Base-by-base conservation (phyloP, 129 eudicot species). In the Pseudognaphalium luteoalbum region DNA sequence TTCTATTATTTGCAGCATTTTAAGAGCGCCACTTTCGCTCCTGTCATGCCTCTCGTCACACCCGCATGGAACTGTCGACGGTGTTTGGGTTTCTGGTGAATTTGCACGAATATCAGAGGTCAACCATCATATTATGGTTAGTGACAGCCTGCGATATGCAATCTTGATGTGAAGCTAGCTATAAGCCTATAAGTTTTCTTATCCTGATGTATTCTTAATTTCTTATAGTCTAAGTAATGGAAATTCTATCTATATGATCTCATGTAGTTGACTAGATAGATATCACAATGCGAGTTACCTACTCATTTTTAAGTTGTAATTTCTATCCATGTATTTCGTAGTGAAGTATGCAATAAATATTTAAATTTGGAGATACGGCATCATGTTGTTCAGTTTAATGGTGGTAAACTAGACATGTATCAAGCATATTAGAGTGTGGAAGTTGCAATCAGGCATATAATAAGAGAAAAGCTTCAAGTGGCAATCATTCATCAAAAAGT, bases 121-220 rank as follows among this genome's bases (percentile, higher is more conserved):
- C 58, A 87, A 89, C 72, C 91, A 86, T 66, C 95, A 61, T 61
- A 25, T 89, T 17, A 82, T 89, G 85, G 91, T 89, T 62, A 84
- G 69, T 50, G 95, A 89, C 58, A 86, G 95, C 80, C 82, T 89
- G 91, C 89, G 95, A 30, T 89, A 89, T 51, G 95, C 95, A 44
- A 86, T 89, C 74, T 78, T 89, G 76, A 86, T 89, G 91, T 89
- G 70, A 82, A 22, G 52, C n/a, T 52, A 72, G 41, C n/a, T 52
- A 72, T 41, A 64, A 25, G 78, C 35, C n/a, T 52, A 72, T 41
- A 64, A 25, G 78, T 52, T 19, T 58, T 74, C 42, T 58, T 25
- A 58, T 80, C 41, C 22, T 80, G 84, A 37, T 74, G 66, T 72
- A 29, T 63, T 66, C 52, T 56, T 66, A 80, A 56, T 14, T 47